Base-by-base conservation (phyloP, 345 rosid species). In the Camelina laxa region DNA sequence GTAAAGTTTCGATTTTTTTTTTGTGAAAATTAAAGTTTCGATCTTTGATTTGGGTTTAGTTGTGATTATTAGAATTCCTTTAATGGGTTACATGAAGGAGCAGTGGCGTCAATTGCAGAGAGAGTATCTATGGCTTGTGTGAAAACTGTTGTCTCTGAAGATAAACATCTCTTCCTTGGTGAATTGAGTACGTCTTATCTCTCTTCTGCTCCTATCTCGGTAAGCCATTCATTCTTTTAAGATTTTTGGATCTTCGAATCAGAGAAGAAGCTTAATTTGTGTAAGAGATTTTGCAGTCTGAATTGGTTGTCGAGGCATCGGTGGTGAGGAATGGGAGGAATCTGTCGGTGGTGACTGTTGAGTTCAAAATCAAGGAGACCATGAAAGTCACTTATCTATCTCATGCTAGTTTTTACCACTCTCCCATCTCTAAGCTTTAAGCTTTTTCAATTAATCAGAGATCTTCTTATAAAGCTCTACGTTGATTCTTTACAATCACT, bases 261-360 rank as follows among this genome's bases (percentile, higher is more conserved):
- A 55, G n/a, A n/a, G n/a, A n/a, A 67, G 68, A 73, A 74, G 42
- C 10, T 66, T 21, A 60, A 7, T 33, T 21, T 27, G 39, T 76
- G 48, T 59, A n/a, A n/a, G 15, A 21, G 41, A 38, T 14, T 36
- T 58, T 67, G 60, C 84, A 89, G 97, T 76, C 69, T 38, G 86
- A 81, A 80, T 15, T 89, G 83, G 50, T 82, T 21, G 83, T 87
- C n/a, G 88, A 92, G 5, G 96, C 81, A 49, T 72, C 88, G 8
- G 78, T 87, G 17, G 84, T 84, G 63, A 85, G 87, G 82, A 84
- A 87, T n/a, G 96, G 96, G 75, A 90, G 88, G 70, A 90, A 89
- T 64, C 47, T 91, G 70, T 85, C 88, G 4, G 82, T 85, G 16
- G 87, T 90, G 61, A 75, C 79, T 6, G 60, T 87, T 39, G 89